Evolutionary conservation across 179 eudicot species (phyloP), one percentile per base, ranked within the genome.

Genomic region (Spinacia oleracea): DNA sequence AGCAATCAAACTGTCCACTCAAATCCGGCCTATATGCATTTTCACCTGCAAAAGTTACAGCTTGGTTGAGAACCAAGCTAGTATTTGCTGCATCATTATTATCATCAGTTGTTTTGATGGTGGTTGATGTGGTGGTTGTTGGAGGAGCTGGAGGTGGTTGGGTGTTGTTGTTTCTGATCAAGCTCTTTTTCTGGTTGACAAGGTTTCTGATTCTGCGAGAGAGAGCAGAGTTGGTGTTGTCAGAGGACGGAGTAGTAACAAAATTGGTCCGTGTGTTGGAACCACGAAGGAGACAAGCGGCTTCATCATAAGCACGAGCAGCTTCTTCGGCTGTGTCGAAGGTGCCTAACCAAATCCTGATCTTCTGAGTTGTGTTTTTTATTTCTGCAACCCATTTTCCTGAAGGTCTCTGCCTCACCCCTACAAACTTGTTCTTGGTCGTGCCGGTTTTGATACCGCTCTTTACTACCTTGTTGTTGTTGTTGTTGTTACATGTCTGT

Each of bases 361-460:
- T 91, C 85, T 92, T 92, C 78, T 92, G 91, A 10, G 92, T 89
- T 4, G 94, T 90, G 88, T 91, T 88, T 77, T 92, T 92, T 43
- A 92, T 92, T 81, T 92, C 97, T 15, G 97, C 97, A 7, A 92
- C 94, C 97, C 97, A 92, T 87, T 86, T 89, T 27, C 97, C 97
- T 0, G 93, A 89, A 34, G 94, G 92, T 78, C 97, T 90, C 76
- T 92, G 97, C 83, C 97, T 86, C 29, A 92, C 97, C 18, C 97
- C 97, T 5, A 92, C 84, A 84, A 88, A 92, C 80, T 89, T 92
- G 80, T 73, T 78, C 43, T 60, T 82, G 27, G 35, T 21, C 0
- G 21, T 81, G 11, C 76, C 31, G 20, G 58, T 20, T 53, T 20
- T 53, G 73, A 58, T 80, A 53, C 48, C 80, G 68, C 60, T 75